Evolutionary conservation across 2,329 filamentous ascomycete genomes (phyloP).

Genomic region (Cephalotrichum gorgonifer): DNA sequence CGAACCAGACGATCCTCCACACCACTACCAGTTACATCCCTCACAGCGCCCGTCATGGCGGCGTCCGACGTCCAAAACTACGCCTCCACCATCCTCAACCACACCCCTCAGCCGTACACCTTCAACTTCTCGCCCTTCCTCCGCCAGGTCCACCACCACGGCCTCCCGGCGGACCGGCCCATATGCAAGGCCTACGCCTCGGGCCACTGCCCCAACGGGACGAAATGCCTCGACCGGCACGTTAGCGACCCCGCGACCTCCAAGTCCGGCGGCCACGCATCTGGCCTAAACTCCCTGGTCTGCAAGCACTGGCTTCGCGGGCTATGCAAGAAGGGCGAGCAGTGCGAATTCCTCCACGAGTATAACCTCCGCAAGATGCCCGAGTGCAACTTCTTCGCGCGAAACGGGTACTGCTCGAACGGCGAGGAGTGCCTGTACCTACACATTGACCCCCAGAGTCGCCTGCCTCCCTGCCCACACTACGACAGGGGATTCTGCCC

Average conservation of each 20-base stretch:
- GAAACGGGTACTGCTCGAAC: slow-evolving; percentile 91
- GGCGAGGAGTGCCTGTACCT: slow-evolving; percentile 94
- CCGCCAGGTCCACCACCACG: slow-evolving; percentile 72
- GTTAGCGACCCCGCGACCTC: slow-evolving; percentile 31
- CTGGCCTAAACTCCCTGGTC: slow-evolving; percentile 69
- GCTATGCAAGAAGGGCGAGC: slow-evolving; percentile 93
- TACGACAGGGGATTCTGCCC: slow-evolving; percentile 95
- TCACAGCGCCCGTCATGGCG: slow-evolving; percentile 7
- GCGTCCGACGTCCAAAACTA: slow-evolving; percentile 17
- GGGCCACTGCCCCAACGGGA: slow-evolving; percentile 78
- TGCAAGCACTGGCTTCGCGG: slow-evolving; percentile 99
- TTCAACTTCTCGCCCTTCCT: slow-evolving; percentile 86
- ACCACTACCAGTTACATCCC: neutral
- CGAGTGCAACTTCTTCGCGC: slow-evolving; percentile 92
- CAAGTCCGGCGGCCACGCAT: slow-evolving; percentile 16
- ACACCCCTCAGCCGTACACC: slow-evolving; percentile 46
- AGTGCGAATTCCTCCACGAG: slow-evolving; percentile 96
- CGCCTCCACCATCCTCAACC: slow-evolving; percentile 41
- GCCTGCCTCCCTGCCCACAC: slow-evolving; percentile 73
- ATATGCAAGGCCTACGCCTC: slow-evolving; percentile 78
- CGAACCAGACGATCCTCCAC: too few species aligned
- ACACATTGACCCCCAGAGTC: slow-evolving; percentile 74
- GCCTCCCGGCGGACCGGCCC: slow-evolving; percentile 67
- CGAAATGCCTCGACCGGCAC: slow-evolving; percentile 79
- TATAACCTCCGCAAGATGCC: slow-evolving; percentile 98